Base-by-base conservation (phyloP, 148 eudicot genomes). In the Nepenthes mirabilis region DNA sequence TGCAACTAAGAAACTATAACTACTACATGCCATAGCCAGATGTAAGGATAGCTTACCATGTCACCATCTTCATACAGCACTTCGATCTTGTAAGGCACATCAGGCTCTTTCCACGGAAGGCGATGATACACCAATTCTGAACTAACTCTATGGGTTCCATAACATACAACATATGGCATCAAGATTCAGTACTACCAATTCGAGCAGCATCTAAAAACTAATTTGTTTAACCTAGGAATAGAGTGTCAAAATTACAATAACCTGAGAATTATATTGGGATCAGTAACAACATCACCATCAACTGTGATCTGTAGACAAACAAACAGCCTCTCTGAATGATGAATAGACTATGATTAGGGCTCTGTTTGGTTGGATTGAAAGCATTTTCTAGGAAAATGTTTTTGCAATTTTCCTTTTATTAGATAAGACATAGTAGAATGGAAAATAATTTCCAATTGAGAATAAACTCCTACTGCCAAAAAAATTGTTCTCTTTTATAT, bases 71-170 rank as follows among this genome's bases (percentile, higher is more conserved):
- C 96, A 65, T 74, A 85, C 51, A 91, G 70, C 56, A 88, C 81
- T 68, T 88, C 78, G 37, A 91, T 76, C 72, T 73, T 63, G 71
- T 78, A 80, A 2, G 97, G 97, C 10, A 88, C 83, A 58, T 88
- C 80, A 6, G 96, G 94, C 59, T 91, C 97, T 65, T 66, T 85
- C 96, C 97, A 88, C 2, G 90, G 88, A 68, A 81, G 83, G 45
- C 97, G 83, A 67, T 82, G 88, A 81, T 91, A 91, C 60, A 69
- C 77, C 59, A 88, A 57, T 56, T 75, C 60, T 54, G 82, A 73
- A 58, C 88, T 84, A 52, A 61, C 73, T 50, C 88, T 85, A 67
- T 52, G 68, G 63, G 37, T 69, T 60, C 37, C 70, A 71, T 47
- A 62, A 23, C 59, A 68, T 52, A 53, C 12, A 61, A 37, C 14